phyloP scores from a whole-genome alignment of 2,329 filamentous ascomycete genomes.

The Podosphaera fusca region DNA sequence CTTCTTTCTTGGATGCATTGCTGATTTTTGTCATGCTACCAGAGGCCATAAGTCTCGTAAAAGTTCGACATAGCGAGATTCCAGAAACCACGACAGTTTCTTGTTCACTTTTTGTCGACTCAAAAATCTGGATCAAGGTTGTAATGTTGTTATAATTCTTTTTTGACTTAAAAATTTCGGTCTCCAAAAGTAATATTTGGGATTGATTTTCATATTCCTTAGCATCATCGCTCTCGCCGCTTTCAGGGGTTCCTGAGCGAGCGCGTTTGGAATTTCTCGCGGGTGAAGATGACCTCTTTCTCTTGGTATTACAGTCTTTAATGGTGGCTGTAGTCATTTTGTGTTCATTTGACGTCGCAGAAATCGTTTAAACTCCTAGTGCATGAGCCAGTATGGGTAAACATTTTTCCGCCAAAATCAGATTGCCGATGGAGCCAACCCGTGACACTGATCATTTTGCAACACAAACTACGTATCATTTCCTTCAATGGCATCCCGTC shows the following conservation, averaged over 20 bases:
- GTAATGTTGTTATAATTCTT: slow-evolving; percentile 85
- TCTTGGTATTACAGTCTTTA: slow-evolving; percentile 12
- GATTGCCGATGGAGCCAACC: too few relatives aligned
- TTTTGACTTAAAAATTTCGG: slow-evolving; percentile 61
- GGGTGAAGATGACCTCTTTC: slow-evolving; percentile 29
- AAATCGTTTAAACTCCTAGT: too few relatives aligned
- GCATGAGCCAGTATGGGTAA: not conserved
- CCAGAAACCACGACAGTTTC: slow-evolving; percentile 43
- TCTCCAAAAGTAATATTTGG: slow-evolving; percentile 53
- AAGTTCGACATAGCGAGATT: slow-evolving; percentile 67
- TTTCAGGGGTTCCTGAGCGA: slow-evolving; percentile 14
- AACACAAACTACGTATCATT: too few relatives aligned
- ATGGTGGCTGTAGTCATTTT: not conserved
- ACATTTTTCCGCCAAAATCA: not conserved
- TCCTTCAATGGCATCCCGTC: slow-evolving; percentile 69
- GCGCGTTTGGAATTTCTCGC: slow-evolving; percentile 22
- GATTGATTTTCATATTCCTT: slow-evolving; percentile 32
- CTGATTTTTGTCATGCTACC: slow-evolving; percentile 46
- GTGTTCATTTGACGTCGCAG: not conserved
- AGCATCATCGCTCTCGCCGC: slow-evolving; percentile 29
- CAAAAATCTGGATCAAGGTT: slow-evolving; percentile 38
- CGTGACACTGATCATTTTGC: too few relatives aligned
- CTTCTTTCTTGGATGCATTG: slow-evolving; percentile 46
- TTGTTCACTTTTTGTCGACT: slow-evolving; percentile 24
- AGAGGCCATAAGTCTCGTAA: slow-evolving; percentile 55